Percentiles rank a stretch among this genome's conserved stretches.
These are phyloP conservation scores for Boletus patriciae DNA, from an alignment of 768 basidiomycete genomes.

Conservation along the genomic window DNA sequence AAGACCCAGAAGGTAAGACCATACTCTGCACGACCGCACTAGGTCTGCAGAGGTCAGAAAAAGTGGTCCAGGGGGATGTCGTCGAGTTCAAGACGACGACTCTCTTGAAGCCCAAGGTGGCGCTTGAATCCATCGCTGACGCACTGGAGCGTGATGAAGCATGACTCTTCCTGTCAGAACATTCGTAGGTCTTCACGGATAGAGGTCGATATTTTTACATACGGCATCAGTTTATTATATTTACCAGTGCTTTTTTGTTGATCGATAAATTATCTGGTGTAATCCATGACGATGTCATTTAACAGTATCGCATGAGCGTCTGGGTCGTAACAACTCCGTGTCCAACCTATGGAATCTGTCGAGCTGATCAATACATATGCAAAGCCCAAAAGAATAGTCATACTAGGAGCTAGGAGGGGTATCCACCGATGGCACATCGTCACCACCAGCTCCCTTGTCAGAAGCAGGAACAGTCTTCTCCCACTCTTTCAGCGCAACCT, in stretches of 20 bases:
- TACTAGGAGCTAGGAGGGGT: slow-evolving; percentile 19
- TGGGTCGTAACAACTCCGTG: not conserved
- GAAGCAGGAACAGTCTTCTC: slow-evolving; percentile 40
- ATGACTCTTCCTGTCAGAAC: slow-evolving; percentile 6
- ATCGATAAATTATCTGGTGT: slow-evolving; percentile 27
- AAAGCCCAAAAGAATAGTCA: not conserved
- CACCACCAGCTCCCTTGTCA: slow-evolving; percentile 19
- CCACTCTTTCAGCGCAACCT: slow-evolving; percentile 66
- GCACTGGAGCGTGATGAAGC: slow-evolving; percentile 28
- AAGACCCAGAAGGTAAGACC: slow-evolving; percentile 14
- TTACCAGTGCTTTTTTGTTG: slow-evolving; percentile 18
- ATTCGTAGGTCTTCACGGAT: not conserved
- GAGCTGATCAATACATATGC: not conserved
- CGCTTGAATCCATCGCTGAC: slow-evolving; percentile 40
- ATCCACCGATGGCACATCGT: slow-evolving; percentile 29
- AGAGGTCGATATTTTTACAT: slow-evolving; percentile 5
- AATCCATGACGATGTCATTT: slow-evolving; percentile 4
- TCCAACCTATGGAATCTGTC: not conserved
- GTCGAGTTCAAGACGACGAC: slow-evolving; percentile 51
- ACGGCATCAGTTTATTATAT: slow-evolving; percentile 29
- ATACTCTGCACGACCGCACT: slow-evolving; percentile 60
- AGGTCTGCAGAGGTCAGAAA: slow-evolving; percentile 45
- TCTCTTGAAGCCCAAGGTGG: slow-evolving; percentile 56
- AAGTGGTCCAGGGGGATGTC: slow-evolving; percentile 34
- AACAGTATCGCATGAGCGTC: no score